Evolutionary conservation across 805 yeast genomes (phyloP).

Genomic region (Pichia kluyveri): DNA sequence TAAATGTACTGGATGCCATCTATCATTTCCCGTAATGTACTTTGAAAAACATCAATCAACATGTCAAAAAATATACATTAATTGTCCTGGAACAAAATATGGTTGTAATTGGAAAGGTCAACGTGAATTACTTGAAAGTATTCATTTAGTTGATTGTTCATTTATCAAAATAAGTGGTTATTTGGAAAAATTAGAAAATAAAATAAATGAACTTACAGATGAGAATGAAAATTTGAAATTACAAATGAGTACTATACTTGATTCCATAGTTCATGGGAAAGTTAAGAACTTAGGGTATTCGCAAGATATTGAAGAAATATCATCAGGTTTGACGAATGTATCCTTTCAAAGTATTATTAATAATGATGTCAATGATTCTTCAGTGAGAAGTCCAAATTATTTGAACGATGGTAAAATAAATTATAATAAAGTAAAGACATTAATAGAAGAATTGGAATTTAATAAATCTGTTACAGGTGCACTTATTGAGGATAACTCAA

Average conservation of each 20-base stretch:
- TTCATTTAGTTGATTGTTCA: constrained; percentile 23
- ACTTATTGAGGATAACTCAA: constrained; percentile 18
- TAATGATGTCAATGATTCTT: too few relatives aligned
- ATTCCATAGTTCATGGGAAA: constrained; percentile 40
- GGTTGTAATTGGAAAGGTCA: constrained; percentile 43
- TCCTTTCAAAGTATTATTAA: neutral
- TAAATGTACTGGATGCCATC: constrained; percentile 32
- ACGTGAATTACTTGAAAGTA: constrained; percentile 19
- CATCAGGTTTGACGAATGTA: neutral
- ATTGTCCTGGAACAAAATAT: constrained; percentile 38
- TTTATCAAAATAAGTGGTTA: constrained; percentile 21
- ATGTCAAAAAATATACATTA: constrained; percentile 32
- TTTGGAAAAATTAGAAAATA: constrained; percentile 20
- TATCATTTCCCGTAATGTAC: constrained; percentile 31
- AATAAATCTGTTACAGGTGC: constrained; percentile 17
- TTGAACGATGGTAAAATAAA: constrained; percentile 22
- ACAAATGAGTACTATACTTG: constrained; percentile 37
- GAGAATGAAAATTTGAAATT: constrained; percentile 34
- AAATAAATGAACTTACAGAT: constrained; percentile 21
- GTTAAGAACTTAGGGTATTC: constrained; percentile 41
- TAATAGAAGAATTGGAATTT: constrained; percentile 18
- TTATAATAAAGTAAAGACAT: constrained; percentile 25
- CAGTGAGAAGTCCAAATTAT: too few relatives aligned
- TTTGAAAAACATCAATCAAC: constrained; percentile 32
- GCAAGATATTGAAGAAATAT: constrained; percentile 38